phyloP scores from a whole-genome alignment of 2,329 filamentous ascomycete genomes.

The Trichoderma sp. region DNA sequence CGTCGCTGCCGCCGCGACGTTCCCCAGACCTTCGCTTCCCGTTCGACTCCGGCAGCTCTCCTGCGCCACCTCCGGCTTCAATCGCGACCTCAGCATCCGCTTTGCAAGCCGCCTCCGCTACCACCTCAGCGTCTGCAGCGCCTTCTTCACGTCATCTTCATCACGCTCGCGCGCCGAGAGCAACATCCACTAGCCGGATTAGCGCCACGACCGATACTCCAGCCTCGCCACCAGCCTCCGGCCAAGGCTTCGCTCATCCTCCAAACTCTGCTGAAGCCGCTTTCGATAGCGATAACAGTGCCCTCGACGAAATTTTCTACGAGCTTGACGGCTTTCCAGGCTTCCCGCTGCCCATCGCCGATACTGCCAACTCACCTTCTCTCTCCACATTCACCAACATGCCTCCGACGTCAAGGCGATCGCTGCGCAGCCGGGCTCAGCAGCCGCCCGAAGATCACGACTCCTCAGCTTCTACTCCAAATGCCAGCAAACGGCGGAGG shows the following conservation, averaged over 20 bases:
- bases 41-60: neutral
- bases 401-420: conserved; percentile 24
- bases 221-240: neutral
- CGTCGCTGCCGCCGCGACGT: neutral
- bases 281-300: neutral
- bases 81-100: neutral
- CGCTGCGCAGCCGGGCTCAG: neutral
- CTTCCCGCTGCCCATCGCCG: conserved; percentile 23
- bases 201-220: neutral
- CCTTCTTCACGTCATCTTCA: neutral
- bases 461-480: neutral
- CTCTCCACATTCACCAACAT: conserved; percentile 31
- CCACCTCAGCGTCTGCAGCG: neutral
- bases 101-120: neutral
- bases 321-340: conserved; percentile 18
- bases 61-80: neutral
- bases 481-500: conserved; percentile 30
- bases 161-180: neutral
- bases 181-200: neutral
- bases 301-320: conserved; percentile 32
- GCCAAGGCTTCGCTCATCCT: neutral
- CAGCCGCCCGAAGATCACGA: neutral
- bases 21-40: neutral
- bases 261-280: neutral
- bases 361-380: conserved; percentile 29